Evolutionary conservation across 1,284 basidiomycete species (phyloP), one percentile per base, ranked within the genome.

Genomic region (Peniophora sp.): DNA sequence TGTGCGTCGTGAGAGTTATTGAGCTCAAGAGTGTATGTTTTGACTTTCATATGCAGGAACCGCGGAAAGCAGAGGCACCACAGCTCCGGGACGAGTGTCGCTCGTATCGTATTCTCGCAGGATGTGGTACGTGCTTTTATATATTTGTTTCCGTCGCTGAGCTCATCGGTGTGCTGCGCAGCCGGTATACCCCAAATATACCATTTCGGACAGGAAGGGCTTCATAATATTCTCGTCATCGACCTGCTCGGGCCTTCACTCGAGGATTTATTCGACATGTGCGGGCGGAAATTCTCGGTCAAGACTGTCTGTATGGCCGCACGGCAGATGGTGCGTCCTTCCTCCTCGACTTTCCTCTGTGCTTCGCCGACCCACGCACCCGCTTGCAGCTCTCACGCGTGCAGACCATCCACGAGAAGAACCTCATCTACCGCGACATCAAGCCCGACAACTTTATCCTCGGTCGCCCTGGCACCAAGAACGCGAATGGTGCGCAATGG

Each of bases 251-350:
- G 94, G 2, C 93, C 93, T 0, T 92, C 88, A 61, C 71, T 97
- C 46, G 93, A 97, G 69, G 93, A 97, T 65, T 73, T 97, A 48
- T 97, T 97, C 65, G 92, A 97, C 69, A 92, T 96, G 89, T 97
- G 93, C 64, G 89, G 89, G 6, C 81, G 93, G 58, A 96, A 95
- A 67, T 96, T 97, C 69, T 85, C 83, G 56, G 85, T 92, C 70
- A 97, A 97, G 79, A 96, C 93, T 2, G 93, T 95, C 38, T 94
- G 92, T 69, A 95, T 97, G 92, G 90, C 91, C 46, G 94, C 94
- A 49, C 87, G 92, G 63, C 93, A 97, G 69, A 97, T 97, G 94
- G 92, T 94, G 57, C 56, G 79, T 72, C 32, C 35, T 27, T 6
- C 32, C 24, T 48, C 22, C 32, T 44, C 35, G 27, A n/a, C 49